These are phyloP conservation scores for Rutstroemia sp. DNA, from an alignment of 2,329 filamentous ascomycete genomes.

Conservation along the genomic window DNA sequence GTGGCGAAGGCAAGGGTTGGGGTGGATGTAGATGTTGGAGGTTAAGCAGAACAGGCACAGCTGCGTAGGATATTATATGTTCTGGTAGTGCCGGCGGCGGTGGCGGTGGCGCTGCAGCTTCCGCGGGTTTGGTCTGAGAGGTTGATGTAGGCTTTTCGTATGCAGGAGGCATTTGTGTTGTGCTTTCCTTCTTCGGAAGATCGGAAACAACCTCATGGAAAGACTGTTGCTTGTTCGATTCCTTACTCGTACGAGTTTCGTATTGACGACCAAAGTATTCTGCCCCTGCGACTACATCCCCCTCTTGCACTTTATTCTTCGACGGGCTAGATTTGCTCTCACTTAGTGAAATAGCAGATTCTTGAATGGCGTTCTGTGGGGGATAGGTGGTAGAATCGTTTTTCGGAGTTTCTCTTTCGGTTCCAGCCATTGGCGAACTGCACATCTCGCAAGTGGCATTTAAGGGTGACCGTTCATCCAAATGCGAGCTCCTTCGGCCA, in stretches of 20 bases:
- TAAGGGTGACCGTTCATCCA: not conserved
- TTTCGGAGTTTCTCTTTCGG: not conserved
- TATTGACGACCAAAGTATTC: not conserved
- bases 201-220: not conserved
- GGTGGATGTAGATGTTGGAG: not conserved
- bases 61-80: not conserved
- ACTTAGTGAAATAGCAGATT: no score
- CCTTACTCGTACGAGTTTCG: not conserved
- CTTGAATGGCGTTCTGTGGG: no score
- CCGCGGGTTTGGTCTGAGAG: not conserved
- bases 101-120: not conserved
- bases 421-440: not conserved
- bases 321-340: not conserved
- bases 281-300: not conserved
- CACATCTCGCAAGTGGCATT: not conserved
- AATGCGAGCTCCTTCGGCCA: not conserved
- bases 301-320: not conserved
- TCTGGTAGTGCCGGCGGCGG: not conserved
- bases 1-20: not conserved
- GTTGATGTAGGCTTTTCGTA: not conserved
- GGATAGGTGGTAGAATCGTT: no score
- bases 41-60: not conserved
- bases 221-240: not conserved
- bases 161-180: not conserved
- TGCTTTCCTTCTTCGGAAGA: conserved; percentile 2